Evolutionary conservation across 176 grass and related monocot genomes (phyloP), one percentile per base, ranked within the genome.

Genomic region (Paspalum vaginatum): DNA sequence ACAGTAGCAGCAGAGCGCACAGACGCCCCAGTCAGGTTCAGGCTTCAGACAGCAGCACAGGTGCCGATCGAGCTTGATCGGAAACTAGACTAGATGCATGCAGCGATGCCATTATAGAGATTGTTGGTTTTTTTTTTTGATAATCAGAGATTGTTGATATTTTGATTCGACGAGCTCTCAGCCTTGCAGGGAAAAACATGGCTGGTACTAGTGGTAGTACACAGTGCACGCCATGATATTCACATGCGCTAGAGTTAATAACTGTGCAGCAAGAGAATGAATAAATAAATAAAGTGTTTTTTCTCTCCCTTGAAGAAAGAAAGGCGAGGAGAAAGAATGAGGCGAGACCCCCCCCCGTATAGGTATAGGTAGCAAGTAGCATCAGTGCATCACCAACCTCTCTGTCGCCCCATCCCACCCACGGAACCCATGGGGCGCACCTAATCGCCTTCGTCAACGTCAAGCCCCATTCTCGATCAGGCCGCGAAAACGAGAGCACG

Each of bases 361-460:
- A n/a, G 32, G 32, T 32, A 32, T 32, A 32, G 32, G 32, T 32
- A 32, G 32, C 32, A 32, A 32, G 32, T 32, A 32, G 32, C 32
- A 32, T 32, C 32, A 32, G 32, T 32, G 22, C 48, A 16, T 54
- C 70, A 73, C 20, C 70, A 73, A 39, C 1, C 9, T 32, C 32
- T 32, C n/a, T n/a, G n/a, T 9, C 27, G 65, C 21, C 70, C 62
- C n/a, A n/a, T n/a, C n/a, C n/a, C n/a, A n/a, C n/a, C n/a, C 87
- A 85, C 77, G 81, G 62, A 80, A 80, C 70, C 70, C 56, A 63
- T 65, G 81, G 54, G 87, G 70, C 76, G 8, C 70, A 88, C 81
- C 76, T 84, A 88, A 88, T 84, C n/a, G 49, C 49, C 1, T 18
- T 39, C 62, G 40, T 42, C 67, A 47, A n/a, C 79, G 27, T 83